Conservation (phyloP, 768 basidiomycete species). For the Calocybe indica region DNA sequence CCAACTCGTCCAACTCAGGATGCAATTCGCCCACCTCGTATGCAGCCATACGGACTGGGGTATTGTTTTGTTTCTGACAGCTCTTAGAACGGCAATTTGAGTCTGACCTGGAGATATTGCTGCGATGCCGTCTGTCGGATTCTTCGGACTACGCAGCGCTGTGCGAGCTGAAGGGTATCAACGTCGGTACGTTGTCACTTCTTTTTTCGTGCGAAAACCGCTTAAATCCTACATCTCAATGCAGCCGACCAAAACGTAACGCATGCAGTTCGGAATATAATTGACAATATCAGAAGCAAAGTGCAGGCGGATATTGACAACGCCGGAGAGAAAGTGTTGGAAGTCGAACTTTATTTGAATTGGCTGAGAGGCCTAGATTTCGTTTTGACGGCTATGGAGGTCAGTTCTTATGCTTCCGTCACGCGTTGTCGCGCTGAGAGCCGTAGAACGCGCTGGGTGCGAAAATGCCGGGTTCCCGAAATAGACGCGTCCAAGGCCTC, state of each 20-base stretch:
- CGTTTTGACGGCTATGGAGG: conserved; percentile 30
- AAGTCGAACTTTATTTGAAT: conserved; percentile 36
- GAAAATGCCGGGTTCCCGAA: conserved; percentile 29
- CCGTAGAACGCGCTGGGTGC: conserved; percentile 29
- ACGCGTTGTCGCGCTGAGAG: background rate
- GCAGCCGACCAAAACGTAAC: conserved; percentile 10
- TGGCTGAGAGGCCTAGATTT: conserved; percentile 36
- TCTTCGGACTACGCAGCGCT: conserved; percentile 9
- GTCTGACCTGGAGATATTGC: conserved; percentile 12
- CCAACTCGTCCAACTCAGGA: background rate
- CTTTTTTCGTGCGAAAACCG: conserved; percentile 5
- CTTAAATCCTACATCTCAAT: background rate
- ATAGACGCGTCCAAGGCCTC: conserved; percentile 26
- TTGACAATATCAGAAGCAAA: conserved; percentile 23
- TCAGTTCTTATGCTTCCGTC: conserved; percentile 10
- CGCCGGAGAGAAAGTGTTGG: conserved; percentile 24
- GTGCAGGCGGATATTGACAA: conserved; percentile 24
- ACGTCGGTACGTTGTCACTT: conserved; percentile 3
- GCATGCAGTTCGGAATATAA: conserved; percentile 23
- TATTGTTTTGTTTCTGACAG: background rate
- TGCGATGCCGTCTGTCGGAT: conserved; percentile 9
- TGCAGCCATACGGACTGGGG: background rate
- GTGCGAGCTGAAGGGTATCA: conserved; percentile 11
- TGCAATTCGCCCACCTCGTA: conserved; percentile 6
- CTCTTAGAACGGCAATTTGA: conserved; percentile 5